Conservation (phyloP, 2,329 filamentous ascomycete genomes). For the Trichoderma koningii region DNA sequence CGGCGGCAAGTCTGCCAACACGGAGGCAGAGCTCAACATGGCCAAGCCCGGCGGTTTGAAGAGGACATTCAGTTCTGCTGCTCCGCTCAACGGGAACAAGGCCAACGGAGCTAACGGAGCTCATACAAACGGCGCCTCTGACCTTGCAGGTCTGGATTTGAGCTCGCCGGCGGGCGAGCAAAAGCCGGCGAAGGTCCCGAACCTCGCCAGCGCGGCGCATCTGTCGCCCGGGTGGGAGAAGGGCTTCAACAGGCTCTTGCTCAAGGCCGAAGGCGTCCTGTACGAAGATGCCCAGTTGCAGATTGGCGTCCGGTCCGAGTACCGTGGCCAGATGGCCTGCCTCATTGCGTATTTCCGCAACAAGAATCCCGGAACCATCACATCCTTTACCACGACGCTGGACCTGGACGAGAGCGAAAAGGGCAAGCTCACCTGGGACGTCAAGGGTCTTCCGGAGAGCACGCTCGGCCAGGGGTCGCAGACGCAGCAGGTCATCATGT, state of each 20-base stretch:
- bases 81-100: slow-evolving; percentile 50
- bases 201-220: slow-evolving; percentile 89
- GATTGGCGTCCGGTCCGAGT: slow-evolving; percentile 88
- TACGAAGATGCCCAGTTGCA: slow-evolving; percentile 96
- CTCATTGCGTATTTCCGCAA: slow-evolving; percentile 96
- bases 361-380: slow-evolving; percentile 81
- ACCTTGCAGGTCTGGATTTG: slow-evolving; percentile 83
- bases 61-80: slow-evolving; percentile 74
- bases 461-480: slow-evolving; percentile 74
- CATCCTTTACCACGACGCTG: slow-evolving; percentile 90
- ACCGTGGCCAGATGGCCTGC: slow-evolving; percentile 91
- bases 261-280: slow-evolving; percentile 79
- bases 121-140: slow-evolving; percentile 56
- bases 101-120: slow-evolving; percentile 52
- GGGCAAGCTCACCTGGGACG: slow-evolving; percentile 74
- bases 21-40: slow-evolving; percentile 77
- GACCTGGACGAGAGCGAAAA: slow-evolving; percentile 73
- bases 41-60: slow-evolving; percentile 81
- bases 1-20: slow-evolving; percentile 93
- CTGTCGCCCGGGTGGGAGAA: slow-evolving; percentile 92
- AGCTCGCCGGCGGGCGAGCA: slow-evolving; percentile 58
- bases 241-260: slow-evolving; percentile 81
- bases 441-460: slow-evolving; percentile 85
- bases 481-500: slow-evolving; percentile 91
- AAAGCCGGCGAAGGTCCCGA: slow-evolving; percentile 68